Percentiles rank a stretch among this genome's conserved stretches.
Conservation (phyloP, 192 early-diverging fungal species). For the Cetraspora pellucida region DNA sequence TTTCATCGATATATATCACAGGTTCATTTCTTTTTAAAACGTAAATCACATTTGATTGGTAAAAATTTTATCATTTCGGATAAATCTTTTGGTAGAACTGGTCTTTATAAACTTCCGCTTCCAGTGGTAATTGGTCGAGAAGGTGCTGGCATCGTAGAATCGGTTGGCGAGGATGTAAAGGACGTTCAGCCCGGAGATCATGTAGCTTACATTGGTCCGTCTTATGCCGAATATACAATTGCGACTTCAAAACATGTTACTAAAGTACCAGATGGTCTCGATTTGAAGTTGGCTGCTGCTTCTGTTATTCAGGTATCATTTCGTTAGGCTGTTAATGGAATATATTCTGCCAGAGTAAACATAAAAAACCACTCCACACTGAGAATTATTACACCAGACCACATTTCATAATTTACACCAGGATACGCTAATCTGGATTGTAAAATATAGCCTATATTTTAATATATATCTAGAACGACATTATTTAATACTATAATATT, state of each 20-base stretch:
- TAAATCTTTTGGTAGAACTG: conserved; percentile 47
- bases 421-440: no score
- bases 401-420: no score
- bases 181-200: conserved; percentile 76
- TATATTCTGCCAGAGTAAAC: no score
- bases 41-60: not conserved
- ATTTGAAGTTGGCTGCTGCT: conserved; percentile 65
- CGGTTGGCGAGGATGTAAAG: conserved; percentile 68
- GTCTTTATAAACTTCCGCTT: conserved; percentile 67
- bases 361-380: no score
- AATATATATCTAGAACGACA: no score
- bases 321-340: no score
- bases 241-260: conserved; percentile 34
- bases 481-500: no score
- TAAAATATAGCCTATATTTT: no score
- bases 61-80: not conserved
- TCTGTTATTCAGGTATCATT: conserved; percentile 66
- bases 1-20: conserved; percentile 90
- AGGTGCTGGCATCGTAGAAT: conserved; percentile 76
- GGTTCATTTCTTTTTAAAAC: not conserved
- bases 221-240: conserved; percentile 79
- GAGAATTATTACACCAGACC: no score
- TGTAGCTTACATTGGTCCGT: conserved; percentile 70
- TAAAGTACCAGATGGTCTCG: conserved; percentile 51
- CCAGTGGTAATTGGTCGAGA: conserved; percentile 80